Base-by-base conservation (phyloP, 202 grass and related monocot genomes). In the Panicum hallii region DNA sequence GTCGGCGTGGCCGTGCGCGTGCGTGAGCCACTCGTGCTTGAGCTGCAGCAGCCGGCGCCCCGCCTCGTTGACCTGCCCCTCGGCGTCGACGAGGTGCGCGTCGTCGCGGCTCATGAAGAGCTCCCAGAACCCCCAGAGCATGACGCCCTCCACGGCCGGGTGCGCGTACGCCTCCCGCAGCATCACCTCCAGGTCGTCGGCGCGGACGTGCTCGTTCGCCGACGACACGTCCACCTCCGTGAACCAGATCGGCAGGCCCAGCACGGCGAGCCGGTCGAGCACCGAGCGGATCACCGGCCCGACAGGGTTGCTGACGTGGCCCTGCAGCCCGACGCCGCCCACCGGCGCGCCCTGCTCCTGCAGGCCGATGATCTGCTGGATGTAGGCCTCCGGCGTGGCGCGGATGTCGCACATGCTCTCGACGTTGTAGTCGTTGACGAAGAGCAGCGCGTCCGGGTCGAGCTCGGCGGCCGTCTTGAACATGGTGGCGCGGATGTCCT, bases 61-160 rank as follows among this genome's bases (percentile, higher is more conserved):
- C 0, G 93, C 90, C 83, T 95, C 96, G 69, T 92, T 99, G 17
- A 99, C 50, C 45, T 91, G 75, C 5, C 97, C 86, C 66, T 99
- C 93, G 3, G 97, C 97, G 82, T 96, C 86, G 9, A 99, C 90
- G 75, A 99, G 84, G 83, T 94, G 75, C 5, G 85, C 80, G 20
- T 88, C 47, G 66, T 96, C 72, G 4, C 91, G 77, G 72, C 78
- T 84, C 97, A 92, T 92, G 90, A 91, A 99, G 82, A 96, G 68
- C 72, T 99, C 97, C 97, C 93, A 99, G 90, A 99, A 99, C 0
- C 97, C 97, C 97, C 91, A 94, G 23, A 99, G 86, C 90, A 99
- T 82, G 75, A 96, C 72, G 13, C 96, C 96, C 34, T 98, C 86
- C 32, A 95, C 93, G 1, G 93, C 86, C 9, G 96, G 93, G 85